These are phyloP conservation scores for Lichtheimia ornata DNA, from an alignment of 371 early-diverging fungal genomes.

Conservation along the genomic window DNA sequence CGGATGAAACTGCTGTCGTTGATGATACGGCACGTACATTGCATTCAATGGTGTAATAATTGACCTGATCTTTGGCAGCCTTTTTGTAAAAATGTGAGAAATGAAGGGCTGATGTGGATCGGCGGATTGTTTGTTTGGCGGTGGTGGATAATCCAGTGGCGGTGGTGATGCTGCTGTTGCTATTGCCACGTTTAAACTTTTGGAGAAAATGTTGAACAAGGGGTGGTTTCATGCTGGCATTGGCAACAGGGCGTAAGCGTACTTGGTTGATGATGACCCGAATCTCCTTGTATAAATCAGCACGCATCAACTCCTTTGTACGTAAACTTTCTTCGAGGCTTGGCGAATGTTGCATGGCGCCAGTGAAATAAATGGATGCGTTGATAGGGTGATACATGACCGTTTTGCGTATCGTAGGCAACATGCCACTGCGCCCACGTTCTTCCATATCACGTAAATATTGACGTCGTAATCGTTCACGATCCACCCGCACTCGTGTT, in stretches of 20 bases:
- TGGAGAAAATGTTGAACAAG: conserved; percentile 31
- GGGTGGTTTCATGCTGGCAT: conserved; percentile 25
- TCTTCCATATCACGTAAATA: conserved; percentile 26
- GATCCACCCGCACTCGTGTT: conserved; percentile 16
- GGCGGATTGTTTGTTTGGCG: conserved; percentile 19
- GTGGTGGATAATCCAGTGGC: conserved; percentile 5
- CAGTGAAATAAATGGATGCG: conserved; percentile 43
- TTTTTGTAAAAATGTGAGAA: conserved; percentile 38
- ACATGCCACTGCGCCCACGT: conserved; percentile 20
- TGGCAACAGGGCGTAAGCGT: conserved; percentile 23
- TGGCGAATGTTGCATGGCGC: conserved; percentile 29
- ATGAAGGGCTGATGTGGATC: conserved; percentile 35
- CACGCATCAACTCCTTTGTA: conserved; percentile 32
- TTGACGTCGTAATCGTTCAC: conserved; percentile 24
- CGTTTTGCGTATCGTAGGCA: conserved; percentile 21
- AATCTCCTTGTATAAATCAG: conserved; percentile 35
- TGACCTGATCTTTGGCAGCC: conserved; percentile 39
- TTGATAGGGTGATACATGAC: conserved; percentile 48
- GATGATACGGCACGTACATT: conserved; percentile 34
- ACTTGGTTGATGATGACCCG: conserved; percentile 32
- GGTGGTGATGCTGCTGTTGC: neutral
- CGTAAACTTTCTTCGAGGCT: conserved; percentile 33
- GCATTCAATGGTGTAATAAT: conserved; percentile 40
- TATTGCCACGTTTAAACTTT: conserved; percentile 21
- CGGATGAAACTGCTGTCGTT: conserved; percentile 18